Base-by-base conservation (phyloP, 495 filamentous ascomycete species). In the Parachaetomium inaequale region DNA sequence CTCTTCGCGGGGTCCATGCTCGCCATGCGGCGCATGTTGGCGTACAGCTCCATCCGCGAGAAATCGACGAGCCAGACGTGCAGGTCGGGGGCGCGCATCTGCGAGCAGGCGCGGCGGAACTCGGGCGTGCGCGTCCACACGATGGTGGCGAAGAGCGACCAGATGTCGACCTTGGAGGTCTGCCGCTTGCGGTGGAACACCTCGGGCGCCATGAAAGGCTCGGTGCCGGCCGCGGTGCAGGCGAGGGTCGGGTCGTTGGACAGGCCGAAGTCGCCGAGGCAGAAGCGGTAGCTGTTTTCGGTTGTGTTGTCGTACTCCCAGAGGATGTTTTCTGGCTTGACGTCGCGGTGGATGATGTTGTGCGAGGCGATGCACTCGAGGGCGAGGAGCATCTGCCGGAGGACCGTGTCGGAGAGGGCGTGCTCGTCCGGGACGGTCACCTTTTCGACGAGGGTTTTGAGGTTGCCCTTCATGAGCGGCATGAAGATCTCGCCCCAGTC, bases 311-410 rank as follows among this genome's bases (percentile, higher is more conserved):
- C 61, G 7, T 38, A 57, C 3, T 72, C 59, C 34, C 42, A 73
- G 2, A 93, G 76, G 32, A 92, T 86, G 65, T 93, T 93, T 65
- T 92, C 89, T 1, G 89, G 89, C 72, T 93, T 93, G 60, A 92
- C 75, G 71, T 93, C 89, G 7, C 89, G 81, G 70, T 92, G 89
- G 59, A 92, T 84, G 62, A 93, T 86, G 26, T 83, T 82, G 66
- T 91, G 55, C 0, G 14, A 21, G 0, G 58, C 66, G 4, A 76
- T 63, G 57, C 67, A 75, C 4, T 72, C 49, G 2, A 78, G 65
- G 1, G 72, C 75, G 0, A 66, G 63, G 3, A 78, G 66, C 66
- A 72, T 72, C 55, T 78, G 74, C 2, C 65, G n/a, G 10, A 76
- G 52, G 8, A 70, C 71, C 7, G 57, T 34, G 17, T 68, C 38